Evolutionary conservation across 1,139 yeast species (phyloP).

Genomic region (Geotrichum carabidarum): DNA sequence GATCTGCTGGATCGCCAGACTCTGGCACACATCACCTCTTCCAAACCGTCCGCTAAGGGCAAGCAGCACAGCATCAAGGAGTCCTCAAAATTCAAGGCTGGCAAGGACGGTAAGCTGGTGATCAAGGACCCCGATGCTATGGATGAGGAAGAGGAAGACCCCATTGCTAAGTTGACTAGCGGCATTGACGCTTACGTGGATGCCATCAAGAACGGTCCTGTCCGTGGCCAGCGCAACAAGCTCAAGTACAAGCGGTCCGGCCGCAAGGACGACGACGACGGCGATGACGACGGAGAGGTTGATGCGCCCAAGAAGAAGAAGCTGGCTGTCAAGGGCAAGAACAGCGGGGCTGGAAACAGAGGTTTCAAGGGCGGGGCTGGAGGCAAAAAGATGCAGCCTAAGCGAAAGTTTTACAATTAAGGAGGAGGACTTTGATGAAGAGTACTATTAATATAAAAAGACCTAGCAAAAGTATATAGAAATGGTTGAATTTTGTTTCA

Average conservation of each 20-base stretch:
- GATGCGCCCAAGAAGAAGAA: not conserved
- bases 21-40: conserved; percentile 78
- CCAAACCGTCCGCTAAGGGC: conserved; percentile 54
- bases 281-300: conserved; percentile 19
- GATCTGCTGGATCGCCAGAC: conserved; percentile 84
- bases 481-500: not conserved
- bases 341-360: conserved; percentile 11
- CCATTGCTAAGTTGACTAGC: conserved; percentile 46
- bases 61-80: conserved; percentile 40
- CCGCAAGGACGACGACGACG: conserved; percentile 42
- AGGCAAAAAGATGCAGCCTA: conserved; percentile 1
- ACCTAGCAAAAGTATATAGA: not conserved
- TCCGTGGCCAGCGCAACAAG: conserved; percentile 86
- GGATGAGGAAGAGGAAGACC: conserved; percentile 42
- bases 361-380: conserved; percentile 15
- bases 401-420: conserved; percentile 12
- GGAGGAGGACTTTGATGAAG: not conserved
- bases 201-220: conserved; percentile 88
- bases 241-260: conserved; percentile 69
- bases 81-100: conserved; percentile 46
- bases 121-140: conserved; percentile 34
- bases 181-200: conserved; percentile 90
- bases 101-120: conserved; percentile 41
- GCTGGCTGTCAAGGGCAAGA: conserved; percentile 10
- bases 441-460: not conserved